Conservation (phyloP, 495 filamentous ascomycete species). For the Penicillium roqueforti region DNA sequence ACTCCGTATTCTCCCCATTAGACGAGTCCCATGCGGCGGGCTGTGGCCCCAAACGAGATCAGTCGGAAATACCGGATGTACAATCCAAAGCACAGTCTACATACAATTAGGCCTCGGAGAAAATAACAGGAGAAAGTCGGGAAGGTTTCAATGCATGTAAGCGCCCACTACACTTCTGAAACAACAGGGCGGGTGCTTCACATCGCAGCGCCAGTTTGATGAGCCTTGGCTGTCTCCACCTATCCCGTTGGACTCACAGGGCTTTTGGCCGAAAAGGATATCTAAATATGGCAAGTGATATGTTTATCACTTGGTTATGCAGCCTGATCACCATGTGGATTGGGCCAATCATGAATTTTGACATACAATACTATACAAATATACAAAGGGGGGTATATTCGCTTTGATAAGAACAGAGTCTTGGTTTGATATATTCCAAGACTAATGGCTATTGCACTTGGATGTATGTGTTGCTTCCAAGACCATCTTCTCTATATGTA, state of each 20-base stretch:
- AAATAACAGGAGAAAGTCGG: slow-evolving; percentile 8
- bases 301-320: slow-evolving; percentile 16
- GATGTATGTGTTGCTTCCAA: too few relatives aligned
- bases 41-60: neutral
- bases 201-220: slow-evolving; percentile 35
- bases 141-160: slow-evolving; percentile 30
- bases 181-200: slow-evolving; percentile 34
- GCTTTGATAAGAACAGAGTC: neutral
- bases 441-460: too few relatives aligned
- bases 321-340: slow-evolving; percentile 15
- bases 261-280: slow-evolving; percentile 1
- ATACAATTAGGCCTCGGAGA: slow-evolving; percentile 15
- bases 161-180: slow-evolving; percentile 33
- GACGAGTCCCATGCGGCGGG: slow-evolving; percentile 10
- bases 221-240: slow-evolving; percentile 19
- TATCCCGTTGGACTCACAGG: slow-evolving; percentile 12
- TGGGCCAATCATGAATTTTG: slow-evolving; percentile 4
- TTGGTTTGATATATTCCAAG: neutral
- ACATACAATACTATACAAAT: neutral
- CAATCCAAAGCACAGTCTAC: slow-evolving; percentile 13
- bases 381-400: neutral
- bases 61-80: slow-evolving; percentile 4
- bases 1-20: neutral
- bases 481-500: neutral
- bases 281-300: slow-evolving; percentile 16